Conservation (phyloP, 2,329 filamentous ascomycete genomes). For the Verticillium nubilum region DNA sequence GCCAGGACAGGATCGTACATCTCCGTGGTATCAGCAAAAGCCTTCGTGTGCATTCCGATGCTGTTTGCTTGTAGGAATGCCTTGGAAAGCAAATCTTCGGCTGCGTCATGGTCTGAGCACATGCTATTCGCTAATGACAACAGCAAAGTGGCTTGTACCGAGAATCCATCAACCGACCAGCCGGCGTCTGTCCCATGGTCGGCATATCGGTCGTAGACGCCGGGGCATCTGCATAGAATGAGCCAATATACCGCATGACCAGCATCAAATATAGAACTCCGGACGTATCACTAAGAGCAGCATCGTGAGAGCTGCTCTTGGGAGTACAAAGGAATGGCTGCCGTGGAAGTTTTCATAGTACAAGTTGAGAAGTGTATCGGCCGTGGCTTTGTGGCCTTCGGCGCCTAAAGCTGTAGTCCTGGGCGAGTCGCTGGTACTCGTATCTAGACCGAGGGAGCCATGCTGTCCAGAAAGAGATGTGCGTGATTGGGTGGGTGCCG, state of each 20-base stretch:
- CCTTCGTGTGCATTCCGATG: constrained; percentile 52
- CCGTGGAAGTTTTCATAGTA: constrained; percentile 30
- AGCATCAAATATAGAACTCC: constrained; percentile 14
- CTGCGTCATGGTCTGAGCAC: background rate
- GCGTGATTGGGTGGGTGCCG: constrained; percentile 3
- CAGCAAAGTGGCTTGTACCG: constrained; percentile 14
- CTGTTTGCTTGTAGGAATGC: constrained; percentile 49
- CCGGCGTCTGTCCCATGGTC: no score
- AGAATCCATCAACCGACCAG: constrained; percentile 24
- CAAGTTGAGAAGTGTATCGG: constrained; percentile 20
- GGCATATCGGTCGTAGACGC: no score
- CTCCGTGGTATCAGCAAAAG: constrained; percentile 43
- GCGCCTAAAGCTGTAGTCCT: background rate
- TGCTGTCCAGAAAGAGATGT: constrained; percentile 1
- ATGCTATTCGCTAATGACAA: background rate
- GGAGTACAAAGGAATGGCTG: constrained; percentile 24
- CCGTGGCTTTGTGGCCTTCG: background rate
- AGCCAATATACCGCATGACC: constrained; percentile 27
- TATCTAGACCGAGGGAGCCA: constrained; percentile 1
- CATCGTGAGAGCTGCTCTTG: constrained; percentile 9
- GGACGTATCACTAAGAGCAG: constrained; percentile 1
- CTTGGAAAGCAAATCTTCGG: constrained; percentile 9
- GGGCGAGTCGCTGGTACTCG: background rate
- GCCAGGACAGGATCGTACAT: constrained; percentile 38
- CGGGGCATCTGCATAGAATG: constrained; percentile 21